phyloP scores from a whole-genome alignment of 495 filamentous ascomycete genomes.

The Penicillium mononematosum region DNA sequence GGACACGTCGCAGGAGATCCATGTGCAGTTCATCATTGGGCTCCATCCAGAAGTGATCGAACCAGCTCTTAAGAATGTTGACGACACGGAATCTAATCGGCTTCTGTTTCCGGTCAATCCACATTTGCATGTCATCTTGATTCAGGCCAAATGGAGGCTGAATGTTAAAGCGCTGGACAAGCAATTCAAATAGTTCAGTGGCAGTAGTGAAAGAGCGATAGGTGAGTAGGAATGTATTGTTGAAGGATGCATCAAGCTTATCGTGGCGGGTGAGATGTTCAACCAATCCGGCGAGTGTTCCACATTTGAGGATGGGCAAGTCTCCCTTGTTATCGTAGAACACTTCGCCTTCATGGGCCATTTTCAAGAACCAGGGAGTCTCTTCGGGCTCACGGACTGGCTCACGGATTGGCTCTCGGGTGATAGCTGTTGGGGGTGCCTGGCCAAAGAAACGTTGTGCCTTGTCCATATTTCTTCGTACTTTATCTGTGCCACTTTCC shows the following conservation, averaged over 20 bases:
- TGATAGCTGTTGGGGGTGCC: constrained; percentile 57
- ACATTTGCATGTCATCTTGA: constrained; percentile 73
- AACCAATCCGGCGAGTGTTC: constrained; percentile 85
- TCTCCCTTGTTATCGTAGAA: constrained; percentile 79
- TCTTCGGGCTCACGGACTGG: constrained; percentile 63
- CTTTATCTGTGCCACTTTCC: constrained; percentile 50
- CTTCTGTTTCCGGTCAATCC: constrained; percentile 93
- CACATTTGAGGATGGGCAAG: constrained; percentile 75
- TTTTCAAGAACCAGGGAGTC: constrained; percentile 75
- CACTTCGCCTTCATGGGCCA: constrained; percentile 88
- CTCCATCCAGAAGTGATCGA: constrained; percentile 99
- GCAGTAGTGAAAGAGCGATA: constrained; percentile 94
- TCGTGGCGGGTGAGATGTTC: constrained; percentile 96
- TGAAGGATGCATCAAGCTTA: constrained; percentile 91
- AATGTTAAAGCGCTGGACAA: constrained; percentile 86
- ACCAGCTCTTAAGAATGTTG: constrained; percentile 97
- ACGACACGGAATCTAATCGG: constrained; percentile 93
- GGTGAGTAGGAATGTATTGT: constrained; percentile 95
- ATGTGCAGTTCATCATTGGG: constrained; percentile 77
- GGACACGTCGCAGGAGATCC: constrained; percentile 81
- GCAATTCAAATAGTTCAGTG: constrained; percentile 84
- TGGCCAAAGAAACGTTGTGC: constrained; percentile 88
- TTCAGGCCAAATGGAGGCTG: constrained; percentile 86
- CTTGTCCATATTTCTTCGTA: constrained; percentile 74
- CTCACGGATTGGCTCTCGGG: constrained; percentile 44